These are phyloP conservation scores for Yamadazyma triangularis DNA, from an alignment of 1,139 yeast species.

Conservation along the genomic window DNA sequence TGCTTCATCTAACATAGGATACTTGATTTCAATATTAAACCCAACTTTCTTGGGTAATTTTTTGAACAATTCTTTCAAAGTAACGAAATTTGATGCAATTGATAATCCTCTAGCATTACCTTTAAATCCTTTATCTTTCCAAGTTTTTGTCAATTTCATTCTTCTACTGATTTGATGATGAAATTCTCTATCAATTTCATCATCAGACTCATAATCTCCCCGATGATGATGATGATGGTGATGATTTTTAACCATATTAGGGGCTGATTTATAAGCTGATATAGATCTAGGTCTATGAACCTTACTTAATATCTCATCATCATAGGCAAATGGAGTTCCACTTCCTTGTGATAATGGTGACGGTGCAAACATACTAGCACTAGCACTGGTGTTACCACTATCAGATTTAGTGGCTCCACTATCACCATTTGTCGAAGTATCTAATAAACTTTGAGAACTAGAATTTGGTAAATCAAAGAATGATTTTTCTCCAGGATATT, in stretches of 20 bases:
- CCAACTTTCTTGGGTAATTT: constrained; percentile 83
- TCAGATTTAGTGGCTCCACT: background rate
- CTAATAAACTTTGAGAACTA: background rate
- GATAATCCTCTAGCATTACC: constrained; percentile 89
- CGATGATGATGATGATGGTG: constrained; percentile 4
- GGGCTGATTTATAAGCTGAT: constrained; percentile 35
- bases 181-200: constrained; percentile 34
- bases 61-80: constrained; percentile 77
- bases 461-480: constrained; percentile 1
- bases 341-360: constrained; percentile 13
- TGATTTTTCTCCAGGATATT: constrained; percentile 4
- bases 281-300: constrained; percentile 37
- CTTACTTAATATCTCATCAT: constrained; percentile 35
- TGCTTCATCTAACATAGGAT: constrained; percentile 94
- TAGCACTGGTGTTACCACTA: constrained; percentile 4
- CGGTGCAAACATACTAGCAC: constrained; percentile 3
- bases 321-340: too few relatives aligned
- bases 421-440: background rate
- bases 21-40: constrained; percentile 90
- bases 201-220: constrained; percentile 17
- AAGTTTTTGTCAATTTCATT: constrained; percentile 84
- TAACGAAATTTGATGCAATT: constrained; percentile 88
- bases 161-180: constrained; percentile 49
- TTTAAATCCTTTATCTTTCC: constrained; percentile 81
- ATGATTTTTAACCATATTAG: constrained; percentile 13